Conservation (phyloP, 2,329 filamentous ascomycete species). For the Aspergillus quadrilineatus region DNA sequence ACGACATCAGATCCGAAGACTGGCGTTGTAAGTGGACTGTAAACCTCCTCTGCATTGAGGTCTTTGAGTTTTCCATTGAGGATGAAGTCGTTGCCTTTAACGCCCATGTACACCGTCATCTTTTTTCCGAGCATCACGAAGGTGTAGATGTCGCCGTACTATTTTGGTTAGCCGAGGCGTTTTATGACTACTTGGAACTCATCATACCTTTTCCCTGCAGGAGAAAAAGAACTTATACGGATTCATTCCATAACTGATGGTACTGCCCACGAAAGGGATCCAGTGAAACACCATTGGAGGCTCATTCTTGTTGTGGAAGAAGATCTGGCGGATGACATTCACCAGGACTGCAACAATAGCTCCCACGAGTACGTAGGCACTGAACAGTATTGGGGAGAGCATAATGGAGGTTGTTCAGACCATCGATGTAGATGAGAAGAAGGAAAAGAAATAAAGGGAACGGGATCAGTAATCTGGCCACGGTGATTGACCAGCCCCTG, state of each 20-base stretch:
- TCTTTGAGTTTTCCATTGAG: constrained; percentile 89
- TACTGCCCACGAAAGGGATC: constrained; percentile 59
- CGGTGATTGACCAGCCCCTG: constrained; percentile 6
- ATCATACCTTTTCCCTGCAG: constrained; percentile 68
- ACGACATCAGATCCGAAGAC: constrained; percentile 82
- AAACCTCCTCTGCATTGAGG: constrained; percentile 87
- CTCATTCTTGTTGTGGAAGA: constrained; percentile 57
- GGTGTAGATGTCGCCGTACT: constrained; percentile 89
- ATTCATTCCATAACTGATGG: constrained; percentile 47
- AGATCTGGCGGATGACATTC: constrained; percentile 20
- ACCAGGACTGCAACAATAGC: constrained; percentile 11
- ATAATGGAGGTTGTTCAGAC: constrained; percentile 11
- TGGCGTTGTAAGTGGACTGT: constrained; percentile 69
- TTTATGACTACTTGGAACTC: not conserved
- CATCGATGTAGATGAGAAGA: not conserved
- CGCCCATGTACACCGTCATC: constrained; percentile 80
- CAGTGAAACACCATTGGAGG: constrained; percentile 78
- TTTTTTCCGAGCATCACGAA: constrained; percentile 85
- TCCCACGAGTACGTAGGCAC: constrained; percentile 15
- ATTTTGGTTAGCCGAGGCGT: constrained; percentile 26
- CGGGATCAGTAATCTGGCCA: constrained; percentile 8
- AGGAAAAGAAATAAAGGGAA: not conserved
- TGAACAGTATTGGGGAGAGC: constrained; percentile 15
- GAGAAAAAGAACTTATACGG: constrained; percentile 79
- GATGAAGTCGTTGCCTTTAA: constrained; percentile 86